Evolutionary conservation across 2,329 filamentous ascomycete genomes (phyloP), one percentile per base, ranked within the genome.

Genomic region (Aspergillus terreus): DNA sequence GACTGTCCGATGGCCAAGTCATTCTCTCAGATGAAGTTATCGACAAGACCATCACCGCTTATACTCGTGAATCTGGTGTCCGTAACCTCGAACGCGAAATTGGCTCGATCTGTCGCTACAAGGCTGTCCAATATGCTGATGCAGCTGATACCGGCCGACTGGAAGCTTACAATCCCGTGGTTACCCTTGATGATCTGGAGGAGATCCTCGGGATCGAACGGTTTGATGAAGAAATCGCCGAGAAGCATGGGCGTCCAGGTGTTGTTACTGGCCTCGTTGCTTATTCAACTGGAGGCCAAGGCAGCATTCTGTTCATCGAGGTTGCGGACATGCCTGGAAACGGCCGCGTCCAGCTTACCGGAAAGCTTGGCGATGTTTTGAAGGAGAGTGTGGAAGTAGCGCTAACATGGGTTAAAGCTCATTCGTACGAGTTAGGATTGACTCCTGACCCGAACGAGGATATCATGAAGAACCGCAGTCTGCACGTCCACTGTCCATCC

Each of bases 311-410:
- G 50, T 99, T 99, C 78, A 99, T 99, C 63, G 94, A 99, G 73
- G 90, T 96, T 42, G 90, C 92, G 10, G 92, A 96, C 67, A 97
- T 97, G 91, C 94, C 94, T 0, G 94, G 94, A 41, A 86, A 83
- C 51, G 94, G 94, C 32, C 86, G 87, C 48, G 90, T 99, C 33
- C 94, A 97, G 73, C 84, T 99, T 23, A 99, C 94, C 1, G 94
- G 94, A 55, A 97, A 95, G 70, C 84, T 99, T 6, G 94, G 94
- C 57, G 92, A 96, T 62, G 94, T 99, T 27, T 83, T 99, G 53
- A 97, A 97, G 73, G 94, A 99, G 73, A 92, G 87, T 57, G 94
- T 97, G 40, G 92, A 97, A 71, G 94, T 99, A 17, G 94, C 94
- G 10, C 80, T 97, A 32, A 92, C 87, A 14, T 99, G 94, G 94